phyloP scores from a whole-genome alignment of 2,329 filamentous ascomycete species.

The Pseudocercospora vitis region DNA sequence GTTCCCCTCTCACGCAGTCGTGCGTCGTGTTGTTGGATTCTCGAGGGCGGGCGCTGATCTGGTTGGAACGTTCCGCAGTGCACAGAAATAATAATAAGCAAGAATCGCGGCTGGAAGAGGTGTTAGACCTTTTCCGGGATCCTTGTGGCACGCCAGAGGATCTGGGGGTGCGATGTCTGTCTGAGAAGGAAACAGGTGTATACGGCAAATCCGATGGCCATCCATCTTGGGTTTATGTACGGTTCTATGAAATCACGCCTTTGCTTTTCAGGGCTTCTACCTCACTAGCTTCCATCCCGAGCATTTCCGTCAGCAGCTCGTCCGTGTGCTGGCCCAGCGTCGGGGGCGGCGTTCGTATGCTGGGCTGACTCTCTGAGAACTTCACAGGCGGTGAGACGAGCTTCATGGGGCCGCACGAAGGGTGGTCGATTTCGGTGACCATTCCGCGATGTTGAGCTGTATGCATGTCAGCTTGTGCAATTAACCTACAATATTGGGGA shows the following conservation, averaged over 20 bases:
- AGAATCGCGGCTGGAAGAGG: too few species aligned
- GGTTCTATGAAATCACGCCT: conserved; percentile 58
- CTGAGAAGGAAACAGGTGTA: too few species aligned
- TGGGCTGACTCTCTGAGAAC: conserved; percentile 78
- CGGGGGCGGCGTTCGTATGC: conserved; percentile 75
- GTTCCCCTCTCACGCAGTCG: too few species aligned
- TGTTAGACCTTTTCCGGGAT: too few species aligned
- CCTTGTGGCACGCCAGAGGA: too few species aligned
- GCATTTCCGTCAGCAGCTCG: conserved; percentile 66
- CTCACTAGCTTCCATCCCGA: conserved; percentile 60
- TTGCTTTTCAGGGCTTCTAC: conserved; percentile 63
- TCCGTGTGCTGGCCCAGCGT: conserved; percentile 84
- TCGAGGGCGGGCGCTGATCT: too few species aligned
- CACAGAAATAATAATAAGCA: too few species aligned
- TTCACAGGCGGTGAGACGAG: conserved; percentile 94
- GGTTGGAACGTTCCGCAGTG: too few species aligned
- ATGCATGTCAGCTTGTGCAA: neutral
- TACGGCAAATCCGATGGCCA: too few species aligned
- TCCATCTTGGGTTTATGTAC: too few species aligned
- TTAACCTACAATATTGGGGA: neutral
- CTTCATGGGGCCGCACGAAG: conserved; percentile 78
- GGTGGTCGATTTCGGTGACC: conserved; percentile 85
- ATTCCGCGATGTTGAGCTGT: conserved; percentile 73
- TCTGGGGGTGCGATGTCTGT: neutral
- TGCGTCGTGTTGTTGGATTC: too few species aligned